Evolutionary conservation across 768 basidiomycete species (phyloP).

Genomic region (Termitomyces sp.): DNA sequence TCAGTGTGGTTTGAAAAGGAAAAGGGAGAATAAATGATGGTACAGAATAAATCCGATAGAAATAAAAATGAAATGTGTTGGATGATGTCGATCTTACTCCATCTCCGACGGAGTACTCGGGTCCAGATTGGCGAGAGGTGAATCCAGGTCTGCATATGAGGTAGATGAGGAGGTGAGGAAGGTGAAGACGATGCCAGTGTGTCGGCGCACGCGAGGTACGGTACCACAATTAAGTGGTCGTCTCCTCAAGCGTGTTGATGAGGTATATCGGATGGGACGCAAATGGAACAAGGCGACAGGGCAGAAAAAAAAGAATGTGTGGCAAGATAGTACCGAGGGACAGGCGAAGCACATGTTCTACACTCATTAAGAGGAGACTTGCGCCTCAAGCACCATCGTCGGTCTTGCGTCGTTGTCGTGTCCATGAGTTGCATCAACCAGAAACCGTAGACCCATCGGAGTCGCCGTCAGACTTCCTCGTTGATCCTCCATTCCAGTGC

Average conservation of each 20-base stretch:
- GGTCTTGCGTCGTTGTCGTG: constrained; percentile 73
- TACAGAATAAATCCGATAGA: constrained; percentile 36
- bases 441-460: constrained; percentile 47
- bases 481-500: constrained; percentile 23
- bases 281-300: constrained; percentile 29
- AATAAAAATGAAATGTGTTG: constrained; percentile 35
- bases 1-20: constrained; percentile 21
- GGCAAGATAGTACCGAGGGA: constrained; percentile 52
- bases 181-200: constrained; percentile 56
- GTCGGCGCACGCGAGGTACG: constrained; percentile 73
- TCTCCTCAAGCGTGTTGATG: constrained; percentile 60
- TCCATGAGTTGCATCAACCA: constrained; percentile 44
- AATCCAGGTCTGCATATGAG: constrained; percentile 25
- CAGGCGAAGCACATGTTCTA: constrained; percentile 50
- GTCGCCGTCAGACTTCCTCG: constrained; percentile 34
- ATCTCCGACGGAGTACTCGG: constrained; percentile 13
- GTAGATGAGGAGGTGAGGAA: constrained; percentile 16
- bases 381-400: constrained; percentile 48
- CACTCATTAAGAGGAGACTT: constrained; percentile 43
- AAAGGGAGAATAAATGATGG: constrained; percentile 9
- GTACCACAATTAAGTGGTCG: constrained; percentile 82
- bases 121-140: constrained; percentile 12
- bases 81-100: constrained; percentile 9
- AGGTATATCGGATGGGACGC: constrained; percentile 45
- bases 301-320: constrained; percentile 32